Evolutionary conservation across 139 green algal species (phyloP), one percentile per base, ranked within the genome.

Genomic region (Pycnococcus provasolii): DNA sequence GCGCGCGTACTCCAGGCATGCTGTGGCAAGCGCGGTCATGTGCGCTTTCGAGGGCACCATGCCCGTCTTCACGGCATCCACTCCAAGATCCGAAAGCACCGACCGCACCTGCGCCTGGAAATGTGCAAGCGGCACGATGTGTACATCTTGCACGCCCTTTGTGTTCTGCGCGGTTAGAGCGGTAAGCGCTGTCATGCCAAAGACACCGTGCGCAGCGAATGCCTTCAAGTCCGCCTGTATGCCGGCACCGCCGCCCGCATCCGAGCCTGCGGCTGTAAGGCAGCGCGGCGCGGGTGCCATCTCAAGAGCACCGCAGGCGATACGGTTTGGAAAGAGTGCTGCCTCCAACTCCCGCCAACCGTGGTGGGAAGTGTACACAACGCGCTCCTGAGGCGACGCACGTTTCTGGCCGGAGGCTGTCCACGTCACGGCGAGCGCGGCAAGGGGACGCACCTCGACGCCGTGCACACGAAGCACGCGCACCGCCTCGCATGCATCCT

Each of bases 121-220:
- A 39, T 90, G 81, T 0, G 77, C 76, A 0, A 71, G n/a, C 8
- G 86, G 81, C 2, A 80, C 39, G 1, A 71, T 45, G 60, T 91
- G 79, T 47, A 96, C 80, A 40, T 60, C 82, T 3, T 79, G 62
- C 46, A 98, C 92, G 40, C 90, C 92, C 2, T 75, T 61, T 42
- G 86, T 95, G 85, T 96, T 96, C 73, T 97, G 91, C 3, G 86
- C 88, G 0, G 92, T 98, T 3, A 97, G 67, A 0, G 92, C 90
- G 3, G 91, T 94, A 37, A 98, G 40, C 4, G 84, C 91, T 0
- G 78, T 88, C 9, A 79, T 78, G 7, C 72, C 84, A 73, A 86
- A 96, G 13, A 81, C 84, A 0, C 92, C 90, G 9, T 72, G 51
- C 0, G 88, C 86, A 4, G 6, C 4, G 13, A 72, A 50, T 5